A percentile compares a stretch with the other conserved stretches of the same genome.
Evolutionary conservation across 108 stramenopile genomes (phyloP).

Genomic region (Discostella stelligeroides): DNA sequence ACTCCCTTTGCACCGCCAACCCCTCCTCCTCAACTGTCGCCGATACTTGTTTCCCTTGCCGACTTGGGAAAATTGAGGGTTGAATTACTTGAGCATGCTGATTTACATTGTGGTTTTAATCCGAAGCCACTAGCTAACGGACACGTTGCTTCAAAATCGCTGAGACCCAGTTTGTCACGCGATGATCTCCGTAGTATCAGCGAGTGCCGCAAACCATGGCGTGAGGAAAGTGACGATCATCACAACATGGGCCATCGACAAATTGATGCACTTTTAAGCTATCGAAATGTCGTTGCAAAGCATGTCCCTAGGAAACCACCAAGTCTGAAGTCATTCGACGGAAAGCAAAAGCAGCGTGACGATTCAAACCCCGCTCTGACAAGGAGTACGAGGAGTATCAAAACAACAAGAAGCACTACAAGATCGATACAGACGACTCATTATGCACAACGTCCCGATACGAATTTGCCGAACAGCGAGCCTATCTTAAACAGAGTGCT

Average conservation of each 20-base stretch:
- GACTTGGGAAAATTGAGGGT: slow-evolving; percentile 59
- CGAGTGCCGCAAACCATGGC: slow-evolving; percentile 25
- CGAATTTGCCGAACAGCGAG: slow-evolving; percentile 26
- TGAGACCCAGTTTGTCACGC: slow-evolving; percentile 55
- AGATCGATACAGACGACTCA: slow-evolving; percentile 3
- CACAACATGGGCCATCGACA: slow-evolving; percentile 35
- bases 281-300: slow-evolving; percentile 50
- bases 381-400: slow-evolving; percentile 35
- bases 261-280: slow-evolving; percentile 49
- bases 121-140: slow-evolving; percentile 43
- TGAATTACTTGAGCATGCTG: slow-evolving; percentile 18
- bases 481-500: slow-evolving; percentile 44
- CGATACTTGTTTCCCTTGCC: slow-evolving; percentile 69
- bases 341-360: slow-evolving; percentile 41
- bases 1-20: slow-evolving; percentile 66
- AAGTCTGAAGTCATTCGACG: slow-evolving; percentile 33
- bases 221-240: slow-evolving; percentile 30
- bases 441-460: slow-evolving; percentile 17
- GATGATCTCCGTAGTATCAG: slow-evolving; percentile 58
- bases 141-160: slow-evolving; percentile 2
- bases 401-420: slow-evolving; percentile 13
- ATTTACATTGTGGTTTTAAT: slow-evolving; percentile 33
- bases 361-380: slow-evolving; percentile 9
- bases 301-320: slow-evolving; percentile 26
- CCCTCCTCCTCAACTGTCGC: slow-evolving; percentile 74